These are phyloP conservation scores for Sphagnum contortum DNA, from an alignment of 225 moss, liverwort and hornwort species.

Conservation along the genomic window DNA sequence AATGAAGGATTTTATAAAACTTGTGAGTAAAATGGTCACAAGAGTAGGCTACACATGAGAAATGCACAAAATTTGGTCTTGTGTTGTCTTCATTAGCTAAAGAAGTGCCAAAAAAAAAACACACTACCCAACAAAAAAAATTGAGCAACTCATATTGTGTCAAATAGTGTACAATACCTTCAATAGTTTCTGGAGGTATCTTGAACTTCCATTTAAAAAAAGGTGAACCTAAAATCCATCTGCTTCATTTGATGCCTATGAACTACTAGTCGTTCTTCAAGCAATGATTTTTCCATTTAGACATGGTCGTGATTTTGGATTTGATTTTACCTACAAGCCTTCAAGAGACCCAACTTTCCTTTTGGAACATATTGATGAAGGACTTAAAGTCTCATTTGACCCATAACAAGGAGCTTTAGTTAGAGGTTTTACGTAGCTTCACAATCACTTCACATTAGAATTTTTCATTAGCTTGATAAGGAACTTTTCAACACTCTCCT, in stretches of 20 bases:
- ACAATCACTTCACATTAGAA: conserved; percentile 59
- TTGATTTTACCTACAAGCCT: conserved; percentile 37
- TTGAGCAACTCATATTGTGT: conserved; percentile 13
- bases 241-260: background rate
- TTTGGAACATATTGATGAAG: conserved; percentile 35
- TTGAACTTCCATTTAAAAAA: conserved; percentile 2
- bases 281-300: conserved; percentile 62
- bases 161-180: conserved; percentile 28
- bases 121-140: conserved; percentile 25
- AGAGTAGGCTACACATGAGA: conserved; percentile 9
- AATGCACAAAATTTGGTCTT: background rate
- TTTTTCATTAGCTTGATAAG: conserved; percentile 81
- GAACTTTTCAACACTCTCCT: conserved; percentile 82
- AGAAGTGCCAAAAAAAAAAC: conserved; percentile 10
- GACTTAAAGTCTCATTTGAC: conserved; percentile 31
- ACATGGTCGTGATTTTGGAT: conserved; percentile 50
- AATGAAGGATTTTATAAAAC: conserved; percentile 7
- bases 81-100: conserved; percentile 17
- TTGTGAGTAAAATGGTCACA: conserved; percentile 19
- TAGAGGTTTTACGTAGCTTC: conserved; percentile 48
- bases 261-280: conserved; percentile 12
- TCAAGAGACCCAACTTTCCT: conserved; percentile 53
- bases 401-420: conserved; percentile 13
- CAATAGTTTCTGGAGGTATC: conserved; percentile 13
- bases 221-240: background rate